These are phyloP conservation scores for Aspergillus sp. DNA, from an alignment of 2,329 filamentous ascomycete genomes.

Conservation along the genomic window DNA sequence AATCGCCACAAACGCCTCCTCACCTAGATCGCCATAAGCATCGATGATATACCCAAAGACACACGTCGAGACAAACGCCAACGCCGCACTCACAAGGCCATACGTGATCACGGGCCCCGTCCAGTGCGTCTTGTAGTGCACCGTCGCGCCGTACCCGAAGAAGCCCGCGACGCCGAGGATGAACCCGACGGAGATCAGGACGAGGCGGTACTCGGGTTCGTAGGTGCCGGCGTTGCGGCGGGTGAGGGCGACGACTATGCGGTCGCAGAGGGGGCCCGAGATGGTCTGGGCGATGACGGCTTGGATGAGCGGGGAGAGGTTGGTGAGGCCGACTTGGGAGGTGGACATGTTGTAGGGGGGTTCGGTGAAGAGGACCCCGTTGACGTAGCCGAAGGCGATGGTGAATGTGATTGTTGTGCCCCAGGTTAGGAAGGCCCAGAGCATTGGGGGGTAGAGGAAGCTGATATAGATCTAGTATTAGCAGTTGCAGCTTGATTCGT, in stretches of 20 bases:
- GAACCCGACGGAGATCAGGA: not conserved
- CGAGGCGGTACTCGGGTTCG: not conserved
- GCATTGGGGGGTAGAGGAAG: not conserved
- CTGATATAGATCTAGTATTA: no score
- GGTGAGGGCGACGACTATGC: not conserved
- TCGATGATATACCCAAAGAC: not conserved
- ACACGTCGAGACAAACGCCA: not conserved
- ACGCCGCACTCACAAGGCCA: not conserved
- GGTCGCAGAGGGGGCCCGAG: not conserved
- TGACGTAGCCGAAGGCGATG: slow-evolving; percentile 1
- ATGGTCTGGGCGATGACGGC: not conserved
- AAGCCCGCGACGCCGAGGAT: not conserved
- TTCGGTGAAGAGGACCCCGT: not conserved
- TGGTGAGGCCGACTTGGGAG: not conserved
- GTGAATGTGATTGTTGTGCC: not conserved
- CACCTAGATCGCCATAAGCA: not conserved
- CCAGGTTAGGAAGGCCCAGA: not conserved
- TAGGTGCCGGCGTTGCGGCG: not conserved
- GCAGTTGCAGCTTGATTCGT: no score
- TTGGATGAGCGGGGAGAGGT: not conserved
- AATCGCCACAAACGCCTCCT: not conserved
- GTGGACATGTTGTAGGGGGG: not conserved
- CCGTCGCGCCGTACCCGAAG: not conserved
- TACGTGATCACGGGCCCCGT: not conserved
- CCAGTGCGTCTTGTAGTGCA: not conserved